Evolutionary conservation across 2,329 filamentous ascomycete species (phyloP).

Genomic region (Hymenoscyphus albidus): DNA sequence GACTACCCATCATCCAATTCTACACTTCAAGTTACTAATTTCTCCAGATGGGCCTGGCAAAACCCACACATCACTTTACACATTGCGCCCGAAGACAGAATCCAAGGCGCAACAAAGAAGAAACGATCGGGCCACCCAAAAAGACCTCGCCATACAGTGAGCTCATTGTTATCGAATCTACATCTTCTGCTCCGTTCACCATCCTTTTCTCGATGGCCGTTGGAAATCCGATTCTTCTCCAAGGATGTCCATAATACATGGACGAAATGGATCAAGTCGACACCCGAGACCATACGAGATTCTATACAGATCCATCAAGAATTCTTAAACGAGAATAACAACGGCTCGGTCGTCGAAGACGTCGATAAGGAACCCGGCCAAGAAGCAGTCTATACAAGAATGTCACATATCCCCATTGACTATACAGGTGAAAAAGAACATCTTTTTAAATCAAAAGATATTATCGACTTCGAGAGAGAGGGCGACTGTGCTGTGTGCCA

Average conservation of each 20-base stretch:
- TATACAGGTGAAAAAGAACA: constrained; percentile 52
- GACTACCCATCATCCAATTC: not conserved
- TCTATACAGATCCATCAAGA: constrained; percentile 26
- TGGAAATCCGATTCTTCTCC: constrained; percentile 75
- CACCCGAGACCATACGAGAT: constrained; percentile 24
- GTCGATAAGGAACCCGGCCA: constrained; percentile 11
- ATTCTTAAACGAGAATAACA: constrained; percentile 18
- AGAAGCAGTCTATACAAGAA: constrained; percentile 40
- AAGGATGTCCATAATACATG: constrained; percentile 67
- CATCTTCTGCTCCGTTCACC: constrained; percentile 74
- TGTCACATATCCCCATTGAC: constrained; percentile 52
- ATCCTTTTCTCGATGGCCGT: constrained; percentile 80
- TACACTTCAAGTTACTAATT: not conserved
- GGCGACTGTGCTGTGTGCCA: constrained; percentile 53
- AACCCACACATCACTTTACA: constrained; percentile 79
- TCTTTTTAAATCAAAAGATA: constrained; percentile 50
- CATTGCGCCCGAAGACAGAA: constrained; percentile 61
- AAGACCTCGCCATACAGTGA: constrained; percentile 57
- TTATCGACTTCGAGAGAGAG: constrained; percentile 54
- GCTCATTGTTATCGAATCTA: constrained; percentile 71
- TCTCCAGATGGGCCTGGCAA: constrained; percentile 79
- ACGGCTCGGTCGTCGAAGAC: constrained; percentile 3
- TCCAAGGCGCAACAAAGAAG: constrained; percentile 48
- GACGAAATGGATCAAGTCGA: constrained; percentile 52
- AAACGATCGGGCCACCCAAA: constrained; percentile 53